Base-by-base conservation (phyloP, 495 filamentous ascomycete species). In the Articulospora tetracladia region DNA sequence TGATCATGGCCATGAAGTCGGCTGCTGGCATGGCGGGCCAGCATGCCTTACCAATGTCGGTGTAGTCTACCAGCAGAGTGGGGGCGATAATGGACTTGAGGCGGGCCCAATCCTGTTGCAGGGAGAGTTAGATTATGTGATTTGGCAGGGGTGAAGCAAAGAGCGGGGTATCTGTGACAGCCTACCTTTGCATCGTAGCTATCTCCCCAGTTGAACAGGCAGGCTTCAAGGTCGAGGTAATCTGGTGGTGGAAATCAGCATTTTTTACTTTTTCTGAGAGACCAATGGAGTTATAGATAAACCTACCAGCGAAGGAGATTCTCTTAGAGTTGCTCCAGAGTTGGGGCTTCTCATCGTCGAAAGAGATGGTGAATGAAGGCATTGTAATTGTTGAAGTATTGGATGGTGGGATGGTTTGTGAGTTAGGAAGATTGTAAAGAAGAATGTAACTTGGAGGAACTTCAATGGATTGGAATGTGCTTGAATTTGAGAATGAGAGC, bases 201-300 rank as follows among this genome's bases (percentile, higher is more conserved):
- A 66, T 92, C 89, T 0, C 86, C 88, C 89, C 89, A 93, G 62
- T 92, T 86, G 71, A 88, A 89, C 50, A 75, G 60, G 25, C 80
- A 77, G 63, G 81, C 74, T 34, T 66, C 75, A 30, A 76, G 65
- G 36, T 77, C 82, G 68, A 83, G 78, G 70, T 75, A 83, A 30
- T 84, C 80, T 74, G 69, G 2, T 4, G 2, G 11, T 12, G 23
- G 47, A 50, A 22, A 7, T 34, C 15, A 15, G 6, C 30, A 34
- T 34, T 34, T 34, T 34, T 55, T 53, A 13, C 13, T 27, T 28
- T 13, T 24, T 56, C 4, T 2, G 25, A 68, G 25, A 44, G 22
- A 44, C n/a, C 3, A 44, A 44, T 11, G 13, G 6, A 6, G 30
- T 32, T 39, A 39, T 10, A 39, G 44, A 55, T 6, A 27, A 19